A percentile compares a stretch with the other conserved stretches of the same genome.
Conservation (phyloP, 495 filamentous ascomycete genomes). For the Niebla homalea region DNA sequence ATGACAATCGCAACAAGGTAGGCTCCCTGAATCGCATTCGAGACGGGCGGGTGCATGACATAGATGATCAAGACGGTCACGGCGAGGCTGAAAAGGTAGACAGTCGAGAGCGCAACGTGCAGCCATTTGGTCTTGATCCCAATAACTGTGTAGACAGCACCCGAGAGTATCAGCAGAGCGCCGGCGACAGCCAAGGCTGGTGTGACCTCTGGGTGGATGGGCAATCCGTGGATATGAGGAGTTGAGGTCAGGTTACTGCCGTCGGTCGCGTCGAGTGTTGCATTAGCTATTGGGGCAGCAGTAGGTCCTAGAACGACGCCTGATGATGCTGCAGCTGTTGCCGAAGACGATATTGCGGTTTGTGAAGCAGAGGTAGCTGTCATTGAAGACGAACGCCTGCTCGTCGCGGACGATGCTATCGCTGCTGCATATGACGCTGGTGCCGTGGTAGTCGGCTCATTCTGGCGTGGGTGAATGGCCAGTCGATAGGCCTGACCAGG, state of each 20-base stretch:
- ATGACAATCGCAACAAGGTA: slow-evolving; percentile 72
- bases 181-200: slow-evolving; percentile 72
- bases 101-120: slow-evolving; percentile 69
- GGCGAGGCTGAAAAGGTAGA: slow-evolving; percentile 56
- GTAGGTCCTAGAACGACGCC: background rate
- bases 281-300: slow-evolving; percentile 7
- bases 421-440: background rate
- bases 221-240: slow-evolving; percentile 36
- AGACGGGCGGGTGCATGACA: slow-evolving; percentile 72
- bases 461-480: too few species aligned
- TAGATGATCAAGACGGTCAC: slow-evolving; percentile 81
- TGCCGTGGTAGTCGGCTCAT: background rate
- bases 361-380: background rate
- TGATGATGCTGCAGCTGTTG: background rate
- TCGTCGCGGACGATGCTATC: background rate
- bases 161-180: slow-evolving; percentile 57
- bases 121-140: slow-evolving; percentile 79
- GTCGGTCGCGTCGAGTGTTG: slow-evolving; percentile 6
- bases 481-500: too few species aligned
- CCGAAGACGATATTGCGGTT: background rate
- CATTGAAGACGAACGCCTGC: background rate
- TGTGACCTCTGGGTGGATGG: slow-evolving; percentile 60
- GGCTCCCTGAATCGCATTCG: slow-evolving; percentile 66
- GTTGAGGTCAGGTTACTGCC: background rate
- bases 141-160: slow-evolving; percentile 55